Evolutionary conservation across 805 yeast species (phyloP), one percentile per base, ranked within the genome.

Genomic region (Priceomyces haplophilus): DNA sequence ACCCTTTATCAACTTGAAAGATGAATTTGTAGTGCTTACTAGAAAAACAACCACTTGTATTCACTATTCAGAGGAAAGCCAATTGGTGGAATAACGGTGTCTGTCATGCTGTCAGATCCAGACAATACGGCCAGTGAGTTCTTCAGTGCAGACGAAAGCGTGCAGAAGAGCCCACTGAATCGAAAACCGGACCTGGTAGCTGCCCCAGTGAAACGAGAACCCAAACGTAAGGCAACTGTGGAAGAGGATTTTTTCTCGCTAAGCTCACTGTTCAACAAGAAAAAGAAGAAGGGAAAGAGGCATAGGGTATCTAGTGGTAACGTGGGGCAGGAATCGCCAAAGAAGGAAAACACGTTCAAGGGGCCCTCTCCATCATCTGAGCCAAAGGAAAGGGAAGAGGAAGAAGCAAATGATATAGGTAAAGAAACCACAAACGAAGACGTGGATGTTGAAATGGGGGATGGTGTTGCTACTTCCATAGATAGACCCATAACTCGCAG

Each of bases 161-260:
- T 16, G 35, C 25, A 8, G 23, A 37, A 12, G n/a, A 31, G 24
- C 25, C 18, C 37, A 10, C 27, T 4, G 12, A 11, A 17, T 18
- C n/a, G 15, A 4, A 20, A 34, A 19, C 10, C 16, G 4, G 12
- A 18, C 15, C 31, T 6, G 8, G 31, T 5, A 27, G 31, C 8
- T 27, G n/a, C 5, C 4, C 31, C 17, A 4, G 19, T 25, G 18
- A 23, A 34, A 7, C 25, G 27, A 23, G 23, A 30, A 15, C 38
- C 34, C 30, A 41, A 39, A 32, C 40, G 45, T 34, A 46, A 35
- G 17, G 11, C 35, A 7, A 13, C 40, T 10, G 31, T 52, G 13
- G 54, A 54, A n/a, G 68, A 64, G 42, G 69, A 64, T 37, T 63
- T 63, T 47, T 64, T 64, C 44, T 59, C 61, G 7, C 43, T 61